Evolutionary conservation across 176 grass and related monocot genomes (phyloP), one percentile per base, ranked within the genome.

Genomic region (Tillandsia fasciculata): DNA sequence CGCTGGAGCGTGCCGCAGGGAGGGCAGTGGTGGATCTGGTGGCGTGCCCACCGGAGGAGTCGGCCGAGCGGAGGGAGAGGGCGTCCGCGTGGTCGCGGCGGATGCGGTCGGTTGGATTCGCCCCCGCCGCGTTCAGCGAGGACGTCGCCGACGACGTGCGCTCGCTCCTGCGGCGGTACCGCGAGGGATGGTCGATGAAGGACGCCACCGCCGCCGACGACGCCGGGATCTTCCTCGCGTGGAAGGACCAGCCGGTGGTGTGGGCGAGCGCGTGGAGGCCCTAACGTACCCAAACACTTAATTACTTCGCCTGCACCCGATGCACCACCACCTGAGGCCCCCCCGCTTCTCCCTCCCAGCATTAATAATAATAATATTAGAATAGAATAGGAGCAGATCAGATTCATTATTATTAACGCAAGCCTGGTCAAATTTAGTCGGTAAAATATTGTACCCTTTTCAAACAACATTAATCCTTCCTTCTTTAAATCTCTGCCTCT

Each of bases 181-280:
- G 87, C 24, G 90, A 99, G 42, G 95, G 95, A 5, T 99, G 90
- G 95, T 88, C 87, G 58, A 94, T 99, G 95, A 48, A 78, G 18
- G 3, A 67, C n/a, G 80, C n/a, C n/a, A n/a, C 80, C 49, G 83
- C 85, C 47, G 73, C 87, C n/a, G 82, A 83, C 29, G 82, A 79
- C 20, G 84, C 84, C 3, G 90, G 95, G 12, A 65, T 86, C 18
- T 94, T 94, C 72, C 87, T 99, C 11, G 81, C 87, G 14, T 99
- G 90, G 95, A 99, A 90, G 87, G 95, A 99, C 54, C 86, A 99
- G 78, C 77, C 90, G 15, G 77, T 99, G 24, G 94, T 93, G 70
- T 99, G 95, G 95, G 95, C 95, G 14, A 93, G 95, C 54, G 95
- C 90, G 1, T 99, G 95, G 95, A 73, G 64, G 76, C 95, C 95